Conservation (phyloP, 768 basidiomycete species). For the Hebeloma cylindrosporum region DNA sequence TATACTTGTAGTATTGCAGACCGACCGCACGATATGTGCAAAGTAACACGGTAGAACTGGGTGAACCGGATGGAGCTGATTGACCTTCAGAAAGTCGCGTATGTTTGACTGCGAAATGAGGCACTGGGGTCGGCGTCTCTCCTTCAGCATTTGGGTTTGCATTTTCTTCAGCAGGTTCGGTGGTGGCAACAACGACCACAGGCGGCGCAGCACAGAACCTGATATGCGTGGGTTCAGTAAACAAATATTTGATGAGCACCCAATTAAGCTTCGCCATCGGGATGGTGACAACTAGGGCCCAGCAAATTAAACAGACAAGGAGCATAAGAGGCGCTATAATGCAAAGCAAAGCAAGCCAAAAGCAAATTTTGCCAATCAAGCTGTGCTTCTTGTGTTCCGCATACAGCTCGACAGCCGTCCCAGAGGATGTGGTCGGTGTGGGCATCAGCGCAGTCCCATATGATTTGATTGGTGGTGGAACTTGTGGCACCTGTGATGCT, state of each 20-base stretch:
- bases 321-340: slow-evolving; percentile 90
- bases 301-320: slow-evolving; percentile 85
- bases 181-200: slow-evolving; percentile 52
- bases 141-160: slow-evolving; percentile 17
- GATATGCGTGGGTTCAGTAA: slow-evolving; percentile 75
- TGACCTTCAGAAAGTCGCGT: slow-evolving; percentile 84
- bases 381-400: slow-evolving; percentile 36
- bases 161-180: slow-evolving; percentile 22
- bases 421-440: slow-evolving; percentile 29
- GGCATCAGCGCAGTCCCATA: slow-evolving; percentile 62
- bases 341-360: slow-evolving; percentile 75
- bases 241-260: slow-evolving; percentile 86
- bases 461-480: slow-evolving; percentile 52
- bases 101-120: slow-evolving; percentile 62
- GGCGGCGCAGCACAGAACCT: slow-evolving; percentile 92
- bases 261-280: slow-evolving; percentile 98
- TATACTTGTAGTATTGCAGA: slow-evolving; percentile 96
- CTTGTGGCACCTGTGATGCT: slow-evolving; percentile 31
- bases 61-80: slow-evolving; percentile 80
- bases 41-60: slow-evolving; percentile 83
- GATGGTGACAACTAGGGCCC: slow-evolving; percentile 93
- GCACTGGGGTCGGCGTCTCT: slow-evolving; percentile 20
- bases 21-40: slow-evolving; percentile 94
- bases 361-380: slow-evolving; percentile 69
- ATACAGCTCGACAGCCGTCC: slow-evolving; percentile 27